These are phyloP conservation scores for Blastocystis sp. DNA, from an alignment of 352 stramenopile genomes.

Conservation along the genomic window DNA sequence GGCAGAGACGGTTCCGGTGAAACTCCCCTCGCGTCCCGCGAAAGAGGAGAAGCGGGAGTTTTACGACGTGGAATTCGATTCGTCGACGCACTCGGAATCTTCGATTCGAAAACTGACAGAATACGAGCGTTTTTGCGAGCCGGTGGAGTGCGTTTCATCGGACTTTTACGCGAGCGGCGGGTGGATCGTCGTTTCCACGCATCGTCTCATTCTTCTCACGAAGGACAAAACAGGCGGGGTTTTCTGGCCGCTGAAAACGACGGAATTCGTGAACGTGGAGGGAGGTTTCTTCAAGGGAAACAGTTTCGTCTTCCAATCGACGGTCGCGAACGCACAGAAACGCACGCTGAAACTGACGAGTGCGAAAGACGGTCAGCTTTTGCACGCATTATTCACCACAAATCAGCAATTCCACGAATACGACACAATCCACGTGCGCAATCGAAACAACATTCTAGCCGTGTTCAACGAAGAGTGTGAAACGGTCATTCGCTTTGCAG, in stretches of 20 bases:
- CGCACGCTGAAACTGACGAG: background rate
- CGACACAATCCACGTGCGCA: background rate
- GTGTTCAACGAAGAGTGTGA: constrained; percentile 32
- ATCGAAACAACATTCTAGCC: constrained; percentile 18
- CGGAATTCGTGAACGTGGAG: background rate
- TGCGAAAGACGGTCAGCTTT: background rate
- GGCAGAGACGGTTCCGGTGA: background rate
- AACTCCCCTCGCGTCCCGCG: background rate
- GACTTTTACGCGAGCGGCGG: background rate
- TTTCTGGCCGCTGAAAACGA: constrained; percentile 32
- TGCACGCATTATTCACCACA: background rate
- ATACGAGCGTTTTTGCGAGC: background rate
- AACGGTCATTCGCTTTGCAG: background rate
- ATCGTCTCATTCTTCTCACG: constrained; percentile 5
- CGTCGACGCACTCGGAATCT: background rate
- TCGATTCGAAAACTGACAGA: background rate
- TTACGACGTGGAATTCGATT: constrained; percentile 15
- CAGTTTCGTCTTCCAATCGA: constrained; percentile 34
- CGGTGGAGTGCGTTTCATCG: background rate
- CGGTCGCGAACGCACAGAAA: background rate
- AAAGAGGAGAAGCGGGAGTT: constrained; percentile 31
- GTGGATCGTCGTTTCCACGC: background rate
- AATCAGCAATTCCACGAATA: background rate
- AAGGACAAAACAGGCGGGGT: background rate
- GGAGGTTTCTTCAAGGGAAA: background rate